Evolutionary conservation across 805 yeast genomes (phyloP).

Genomic region (Jamesozyma jinghongensis): DNA sequence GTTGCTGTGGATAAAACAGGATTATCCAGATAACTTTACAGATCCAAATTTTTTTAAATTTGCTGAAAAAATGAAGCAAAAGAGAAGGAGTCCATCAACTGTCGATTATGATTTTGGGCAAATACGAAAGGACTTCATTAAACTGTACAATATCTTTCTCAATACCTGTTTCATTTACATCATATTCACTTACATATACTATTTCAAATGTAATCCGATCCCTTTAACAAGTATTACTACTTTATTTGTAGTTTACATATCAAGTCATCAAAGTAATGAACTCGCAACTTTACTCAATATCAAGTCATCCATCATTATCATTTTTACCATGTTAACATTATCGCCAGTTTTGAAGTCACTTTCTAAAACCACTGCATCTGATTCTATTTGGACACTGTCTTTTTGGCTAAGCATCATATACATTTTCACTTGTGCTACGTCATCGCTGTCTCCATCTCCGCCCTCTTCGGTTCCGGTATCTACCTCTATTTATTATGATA

Average conservation of each 20-base stretch:
- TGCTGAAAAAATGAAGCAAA: constrained; percentile 10
- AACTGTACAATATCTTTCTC: constrained; percentile 34
- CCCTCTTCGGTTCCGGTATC: constrained; percentile 1
- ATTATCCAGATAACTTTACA: constrained; percentile 87
- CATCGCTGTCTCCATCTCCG: constrained; percentile 4
- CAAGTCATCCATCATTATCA: constrained; percentile 61
- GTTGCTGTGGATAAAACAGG: constrained; percentile 74
- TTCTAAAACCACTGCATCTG: constrained; percentile 82
- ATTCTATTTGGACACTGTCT: constrained; percentile 89
- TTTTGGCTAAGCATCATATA: constrained; percentile 69
- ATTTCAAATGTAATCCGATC: constrained; percentile 17
- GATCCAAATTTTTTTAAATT: constrained; percentile 57
- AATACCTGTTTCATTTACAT: constrained; percentile 54
- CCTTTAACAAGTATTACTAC: constrained; percentile 9
- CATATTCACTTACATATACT: constrained; percentile 38
- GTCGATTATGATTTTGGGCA: constrained; percentile 9
- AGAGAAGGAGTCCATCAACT: constrained; percentile 14
- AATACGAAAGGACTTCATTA: constrained; percentile 20
- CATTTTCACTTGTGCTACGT: constrained; percentile 28
- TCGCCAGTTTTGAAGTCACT: constrained; percentile 87
- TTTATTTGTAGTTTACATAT: neutral
- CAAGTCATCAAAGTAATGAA: constrained; percentile 2
- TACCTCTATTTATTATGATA: constrained; percentile 2
- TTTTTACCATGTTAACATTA: constrained; percentile 61
- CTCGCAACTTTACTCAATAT: constrained; percentile 26